These are phyloP conservation scores for Aspergillus biplanus DNA, from an alignment of 495 filamentous ascomycete species.

Conservation along the genomic window DNA sequence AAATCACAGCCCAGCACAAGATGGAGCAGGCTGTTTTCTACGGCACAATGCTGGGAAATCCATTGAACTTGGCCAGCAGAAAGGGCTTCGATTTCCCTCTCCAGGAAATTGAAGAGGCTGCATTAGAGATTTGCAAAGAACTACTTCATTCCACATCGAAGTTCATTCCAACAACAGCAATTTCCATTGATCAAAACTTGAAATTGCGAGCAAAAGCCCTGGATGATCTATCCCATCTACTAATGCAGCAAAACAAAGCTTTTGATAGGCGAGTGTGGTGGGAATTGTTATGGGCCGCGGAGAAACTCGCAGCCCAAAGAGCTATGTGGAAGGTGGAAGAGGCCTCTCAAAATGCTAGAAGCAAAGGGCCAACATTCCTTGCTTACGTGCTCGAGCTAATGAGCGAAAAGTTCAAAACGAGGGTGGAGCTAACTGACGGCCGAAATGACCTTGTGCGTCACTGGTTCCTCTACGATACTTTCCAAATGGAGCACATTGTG, in stretches of 20 bases:
- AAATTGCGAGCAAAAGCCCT: slow-evolving; percentile 69
- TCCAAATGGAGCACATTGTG: slow-evolving; percentile 71
- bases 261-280: slow-evolving; percentile 70
- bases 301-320: slow-evolving; percentile 84
- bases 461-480: slow-evolving; percentile 81
- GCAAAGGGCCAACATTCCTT: slow-evolving; percentile 59
- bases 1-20: slow-evolving; percentile 79
- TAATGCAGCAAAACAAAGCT: slow-evolving; percentile 57
- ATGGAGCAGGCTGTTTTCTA: slow-evolving; percentile 95
- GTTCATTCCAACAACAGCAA: slow-evolving; percentile 69
- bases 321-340: slow-evolving; percentile 81
- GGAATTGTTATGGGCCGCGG: slow-evolving; percentile 85
- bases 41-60: slow-evolving; percentile 76
- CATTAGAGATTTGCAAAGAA: slow-evolving; percentile 76
- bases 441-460: slow-evolving; percentile 75
- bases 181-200: slow-evolving; percentile 81
- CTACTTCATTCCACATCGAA: slow-evolving; percentile 75
- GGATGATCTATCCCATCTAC: slow-evolving; percentile 67
- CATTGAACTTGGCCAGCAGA: slow-evolving; percentile 73
- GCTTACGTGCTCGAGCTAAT: slow-evolving; percentile 70
- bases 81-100: slow-evolving; percentile 63
- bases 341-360: slow-evolving; percentile 48
- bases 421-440: slow-evolving; percentile 52
- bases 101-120: slow-evolving; percentile 76
- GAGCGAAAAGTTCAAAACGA: slow-evolving; percentile 68